phyloP scores from a whole-genome alignment of 2,329 filamentous ascomycete species.

The Ceratocystis albifundus region DNA sequence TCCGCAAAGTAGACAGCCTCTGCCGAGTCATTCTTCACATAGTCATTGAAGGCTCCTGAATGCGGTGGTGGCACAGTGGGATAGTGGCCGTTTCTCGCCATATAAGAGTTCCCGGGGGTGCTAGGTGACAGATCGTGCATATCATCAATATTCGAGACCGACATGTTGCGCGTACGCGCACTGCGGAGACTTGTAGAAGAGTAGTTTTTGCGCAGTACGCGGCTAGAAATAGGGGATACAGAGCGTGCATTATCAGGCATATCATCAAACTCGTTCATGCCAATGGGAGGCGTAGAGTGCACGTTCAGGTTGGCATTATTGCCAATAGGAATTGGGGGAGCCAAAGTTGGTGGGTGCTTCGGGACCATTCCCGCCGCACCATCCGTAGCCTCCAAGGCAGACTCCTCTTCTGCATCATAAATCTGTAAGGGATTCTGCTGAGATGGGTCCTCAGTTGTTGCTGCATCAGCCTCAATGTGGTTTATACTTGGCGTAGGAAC shows the following conservation, averaged over 20 bases:
- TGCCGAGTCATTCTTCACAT: constrained; percentile 44
- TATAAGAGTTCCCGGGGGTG: constrained; percentile 63
- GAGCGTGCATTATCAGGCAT: constrained; percentile 33
- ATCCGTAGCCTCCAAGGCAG: constrained; percentile 2
- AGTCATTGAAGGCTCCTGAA: constrained; percentile 49
- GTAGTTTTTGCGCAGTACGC: constrained; percentile 53
- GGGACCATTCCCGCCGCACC: constrained; percentile 10
- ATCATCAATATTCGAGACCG: constrained; percentile 49
- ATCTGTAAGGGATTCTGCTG: constrained; percentile 10
- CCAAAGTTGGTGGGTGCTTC: constrained; percentile 19
- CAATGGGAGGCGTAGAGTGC: constrained; percentile 18
- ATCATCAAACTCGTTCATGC: constrained; percentile 19
- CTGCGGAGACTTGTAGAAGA: constrained; percentile 61
- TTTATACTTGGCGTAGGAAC: constrained; percentile 10
- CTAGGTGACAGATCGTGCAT: constrained; percentile 56
- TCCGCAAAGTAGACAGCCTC: constrained; percentile 75
- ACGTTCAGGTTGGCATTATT: constrained; percentile 9
- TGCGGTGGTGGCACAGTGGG: constrained; percentile 58
- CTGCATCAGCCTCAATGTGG: not conserved
- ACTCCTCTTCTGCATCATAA: constrained; percentile 15
- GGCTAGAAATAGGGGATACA: constrained; percentile 42
- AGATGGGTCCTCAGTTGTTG: not conserved
- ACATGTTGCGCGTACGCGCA: constrained; percentile 63
- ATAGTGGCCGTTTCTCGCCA: constrained; percentile 32
- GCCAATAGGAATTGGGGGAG: constrained; percentile 10